A percentile compares a stretch with the other conserved stretches of the same genome.
Conservation (phyloP, 176 grass and related monocot species). For the Cenchrus americanus region DNA sequence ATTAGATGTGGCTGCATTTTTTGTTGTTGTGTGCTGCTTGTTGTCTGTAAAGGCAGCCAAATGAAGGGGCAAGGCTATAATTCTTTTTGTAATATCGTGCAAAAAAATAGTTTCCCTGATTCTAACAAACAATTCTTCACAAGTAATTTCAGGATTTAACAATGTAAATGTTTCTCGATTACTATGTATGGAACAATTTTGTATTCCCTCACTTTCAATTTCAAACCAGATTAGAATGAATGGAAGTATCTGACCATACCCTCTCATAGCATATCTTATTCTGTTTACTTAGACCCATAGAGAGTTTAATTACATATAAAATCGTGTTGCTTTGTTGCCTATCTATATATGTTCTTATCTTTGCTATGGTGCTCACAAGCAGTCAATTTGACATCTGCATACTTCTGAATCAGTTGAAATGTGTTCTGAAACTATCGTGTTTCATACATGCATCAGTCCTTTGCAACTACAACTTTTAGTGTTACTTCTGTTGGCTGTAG, state of each 20-base stretch:
- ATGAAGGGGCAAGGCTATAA: not conserved
- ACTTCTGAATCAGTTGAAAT: too few species aligned
- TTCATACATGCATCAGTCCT: too few species aligned
- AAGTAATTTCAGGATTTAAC: not conserved
- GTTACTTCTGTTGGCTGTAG: not conserved
- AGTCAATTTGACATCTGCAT: too few species aligned
- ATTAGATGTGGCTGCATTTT: not conserved
- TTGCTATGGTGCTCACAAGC: too few species aligned
- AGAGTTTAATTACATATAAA: not conserved
- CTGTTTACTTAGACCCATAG: not conserved
- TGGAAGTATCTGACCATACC: not conserved
- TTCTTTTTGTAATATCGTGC: not conserved
- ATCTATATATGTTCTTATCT: too few species aligned
- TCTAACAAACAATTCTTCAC: not conserved
- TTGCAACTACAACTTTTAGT: not conserved
- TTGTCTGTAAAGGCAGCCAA: not conserved
- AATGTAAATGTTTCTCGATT: not conserved
- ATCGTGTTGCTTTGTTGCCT: not conserved
- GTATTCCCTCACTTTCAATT: not conserved
- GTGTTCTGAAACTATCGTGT: too few species aligned
- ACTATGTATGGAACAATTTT: not conserved
- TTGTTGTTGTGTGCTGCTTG: too few species aligned
- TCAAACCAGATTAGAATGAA: not conserved
- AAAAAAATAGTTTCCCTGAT: not conserved
- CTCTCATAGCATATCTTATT: not conserved